Conservation (phyloP, 305 asterid genomes). For the Fraxinus greggii region DNA sequence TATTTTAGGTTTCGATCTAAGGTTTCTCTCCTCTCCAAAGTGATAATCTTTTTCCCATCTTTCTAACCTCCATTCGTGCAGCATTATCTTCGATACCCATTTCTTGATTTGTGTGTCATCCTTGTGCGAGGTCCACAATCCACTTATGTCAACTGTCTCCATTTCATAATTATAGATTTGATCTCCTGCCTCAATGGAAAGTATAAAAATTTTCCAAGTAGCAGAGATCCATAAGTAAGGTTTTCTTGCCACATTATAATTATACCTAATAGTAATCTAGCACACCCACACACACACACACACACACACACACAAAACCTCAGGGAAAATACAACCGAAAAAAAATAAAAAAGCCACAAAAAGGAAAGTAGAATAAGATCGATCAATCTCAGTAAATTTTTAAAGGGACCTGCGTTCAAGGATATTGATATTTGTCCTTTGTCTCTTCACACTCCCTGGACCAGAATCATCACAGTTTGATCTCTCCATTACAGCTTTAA, state of each 20-base stretch:
- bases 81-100: too few species aligned
- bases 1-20: conserved; percentile 22
- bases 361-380: not conserved
- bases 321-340: not conserved
- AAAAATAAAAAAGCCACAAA: too few species aligned
- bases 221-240: too few species aligned
- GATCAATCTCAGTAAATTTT: not conserved
- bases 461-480: conserved; percentile 52
- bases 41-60: too few species aligned
- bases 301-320: not conserved
- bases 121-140: conserved; percentile 10
- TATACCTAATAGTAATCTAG: not conserved
- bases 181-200: too few species aligned
- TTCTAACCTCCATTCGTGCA: not conserved
- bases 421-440: conserved; percentile 58
- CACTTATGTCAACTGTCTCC: conserved; percentile 18
- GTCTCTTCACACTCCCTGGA: conserved; percentile 76
- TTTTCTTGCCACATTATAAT: not conserved
- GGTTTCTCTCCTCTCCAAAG: not conserved
- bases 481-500: conserved; percentile 82
- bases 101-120: not conserved
- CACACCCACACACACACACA: not conserved
- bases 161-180: not conserved
- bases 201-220: too few species aligned
- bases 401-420: conserved; percentile 43